A percentile compares a stretch with the other conserved stretches of the same genome.
phyloP scores from a whole-genome alignment of 2,329 filamentous ascomycete genomes.

The Botryotinia calthae region DNA sequence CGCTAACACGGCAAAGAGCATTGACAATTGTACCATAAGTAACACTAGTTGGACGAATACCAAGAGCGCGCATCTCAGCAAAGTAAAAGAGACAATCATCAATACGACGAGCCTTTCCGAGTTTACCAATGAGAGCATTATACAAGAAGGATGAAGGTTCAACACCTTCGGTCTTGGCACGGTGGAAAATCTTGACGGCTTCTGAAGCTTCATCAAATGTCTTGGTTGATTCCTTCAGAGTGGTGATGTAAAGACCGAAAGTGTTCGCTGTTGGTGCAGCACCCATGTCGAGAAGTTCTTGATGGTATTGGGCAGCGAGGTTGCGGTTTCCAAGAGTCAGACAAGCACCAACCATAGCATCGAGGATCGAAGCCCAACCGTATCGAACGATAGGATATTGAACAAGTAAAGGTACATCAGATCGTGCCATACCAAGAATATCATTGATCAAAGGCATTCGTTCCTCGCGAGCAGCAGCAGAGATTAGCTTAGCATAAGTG shows the following conservation, averaged over 20 bases:
- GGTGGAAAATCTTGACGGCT: constrained; percentile 95
- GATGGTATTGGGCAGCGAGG: constrained; percentile 81
- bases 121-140: constrained; percentile 96
- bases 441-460: constrained; percentile 81
- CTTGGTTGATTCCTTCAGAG: constrained; percentile 93
- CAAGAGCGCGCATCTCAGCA: constrained; percentile 89
- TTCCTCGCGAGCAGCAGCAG: constrained; percentile 79
- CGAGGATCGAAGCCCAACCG: constrained; percentile 93
- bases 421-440: constrained; percentile 82
- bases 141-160: constrained; percentile 96
- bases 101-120: constrained; percentile 95
- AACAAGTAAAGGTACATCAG: constrained; percentile 79
- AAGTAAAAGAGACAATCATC: constrained; percentile 99
- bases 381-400: constrained; percentile 88
- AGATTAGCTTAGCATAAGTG: constrained; percentile 93
- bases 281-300: constrained; percentile 87
- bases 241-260: constrained; percentile 98
- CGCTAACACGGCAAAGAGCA: constrained; percentile 91
- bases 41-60: constrained; percentile 93
- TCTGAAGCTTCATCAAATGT: constrained; percentile 97
- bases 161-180: constrained; percentile 88
- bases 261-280: constrained; percentile 94
- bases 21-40: constrained; percentile 99
- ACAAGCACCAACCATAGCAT: constrained; percentile 93
- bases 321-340: constrained; percentile 78